Evolutionary conservation across 2,329 filamentous ascomycete genomes (phyloP).

Genomic region (Hirsutella rhossiliensis): DNA sequence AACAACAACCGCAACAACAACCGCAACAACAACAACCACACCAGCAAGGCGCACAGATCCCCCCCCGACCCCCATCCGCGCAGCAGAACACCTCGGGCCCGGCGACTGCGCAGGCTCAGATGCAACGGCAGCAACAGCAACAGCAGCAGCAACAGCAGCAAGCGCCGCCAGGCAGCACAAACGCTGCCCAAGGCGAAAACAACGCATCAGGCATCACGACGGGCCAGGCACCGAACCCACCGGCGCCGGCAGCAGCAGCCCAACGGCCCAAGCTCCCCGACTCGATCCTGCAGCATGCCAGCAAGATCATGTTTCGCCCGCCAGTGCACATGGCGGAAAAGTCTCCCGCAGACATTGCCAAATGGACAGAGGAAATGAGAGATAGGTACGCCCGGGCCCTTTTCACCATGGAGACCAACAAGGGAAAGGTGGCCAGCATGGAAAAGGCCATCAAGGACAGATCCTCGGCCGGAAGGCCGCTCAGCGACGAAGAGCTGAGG

Average conservation of each 20-base stretch:
- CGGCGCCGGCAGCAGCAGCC: constrained; percentile 8
- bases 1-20: not conserved
- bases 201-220: constrained; percentile 4
- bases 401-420: constrained; percentile 34
- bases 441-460: constrained; percentile 31
- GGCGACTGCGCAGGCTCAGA: constrained; percentile 7
- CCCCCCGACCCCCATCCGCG: not conserved
- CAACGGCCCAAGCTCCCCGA: constrained; percentile 25
- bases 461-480: constrained; percentile 26
- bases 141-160: constrained; percentile 3
- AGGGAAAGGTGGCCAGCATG: constrained; percentile 26
- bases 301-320: constrained; percentile 32
- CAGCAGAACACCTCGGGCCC: constrained; percentile 6
- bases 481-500: constrained; percentile 35
- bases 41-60: not conserved
- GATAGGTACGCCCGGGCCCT: constrained; percentile 34
- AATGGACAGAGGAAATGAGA: constrained; percentile 37
- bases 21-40: not conserved
- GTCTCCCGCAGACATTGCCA: constrained; percentile 27
- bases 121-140: constrained; percentile 7
- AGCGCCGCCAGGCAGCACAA: not conserved
- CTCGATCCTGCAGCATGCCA: constrained; percentile 33
- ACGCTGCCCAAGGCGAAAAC: constrained; percentile 1
- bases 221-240: constrained; percentile 9
- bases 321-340: constrained; percentile 30